phyloP scores from a whole-genome alignment of 192 early-diverging fungal genomes.

The Coemansia sp. region DNA sequence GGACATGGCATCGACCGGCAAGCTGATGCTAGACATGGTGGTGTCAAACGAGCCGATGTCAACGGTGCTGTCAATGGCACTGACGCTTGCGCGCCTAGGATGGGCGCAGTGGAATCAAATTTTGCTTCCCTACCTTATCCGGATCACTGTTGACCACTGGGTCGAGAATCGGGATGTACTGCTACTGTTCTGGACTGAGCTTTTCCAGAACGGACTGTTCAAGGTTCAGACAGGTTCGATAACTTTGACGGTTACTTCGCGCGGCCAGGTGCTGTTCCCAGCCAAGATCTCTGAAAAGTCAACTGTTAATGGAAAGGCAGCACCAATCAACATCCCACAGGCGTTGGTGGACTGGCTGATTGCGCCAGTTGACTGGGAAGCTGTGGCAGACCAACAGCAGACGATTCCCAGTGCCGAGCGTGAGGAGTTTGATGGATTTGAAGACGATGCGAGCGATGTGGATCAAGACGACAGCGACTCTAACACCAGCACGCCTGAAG shows the following conservation, averaged over 20 bases:
- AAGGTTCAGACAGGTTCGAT: constrained; percentile 1
- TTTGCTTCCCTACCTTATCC: constrained; percentile 68
- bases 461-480: not conserved
- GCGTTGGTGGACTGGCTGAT: constrained; percentile 33
- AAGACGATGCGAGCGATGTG: constrained; percentile 7
- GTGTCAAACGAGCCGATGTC: constrained; percentile 24
- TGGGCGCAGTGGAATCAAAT: constrained; percentile 77
- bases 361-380: constrained; percentile 31
- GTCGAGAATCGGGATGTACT: constrained; percentile 5
- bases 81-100: constrained; percentile 66
- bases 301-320: not conserved
- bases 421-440: constrained; percentile 28
- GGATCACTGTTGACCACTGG: constrained; percentile 30
- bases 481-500: not conserved
- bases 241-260: constrained; percentile 30
- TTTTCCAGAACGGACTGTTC: constrained; percentile 30
- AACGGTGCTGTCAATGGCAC: constrained; percentile 65
- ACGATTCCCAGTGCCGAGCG: constrained; percentile 19
- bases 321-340: constrained; percentile 4
- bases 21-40: constrained; percentile 35
- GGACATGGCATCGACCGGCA: constrained; percentile 34
- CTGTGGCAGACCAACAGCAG: constrained; percentile 13
- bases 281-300: not conserved
- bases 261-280: constrained; percentile 44
- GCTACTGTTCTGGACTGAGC: constrained; percentile 39